Percentiles rank a stretch among this genome's conserved stretches.
phyloP scores from a whole-genome alignment of 129 eudicot species.

The Oenanthe sinensis region DNA sequence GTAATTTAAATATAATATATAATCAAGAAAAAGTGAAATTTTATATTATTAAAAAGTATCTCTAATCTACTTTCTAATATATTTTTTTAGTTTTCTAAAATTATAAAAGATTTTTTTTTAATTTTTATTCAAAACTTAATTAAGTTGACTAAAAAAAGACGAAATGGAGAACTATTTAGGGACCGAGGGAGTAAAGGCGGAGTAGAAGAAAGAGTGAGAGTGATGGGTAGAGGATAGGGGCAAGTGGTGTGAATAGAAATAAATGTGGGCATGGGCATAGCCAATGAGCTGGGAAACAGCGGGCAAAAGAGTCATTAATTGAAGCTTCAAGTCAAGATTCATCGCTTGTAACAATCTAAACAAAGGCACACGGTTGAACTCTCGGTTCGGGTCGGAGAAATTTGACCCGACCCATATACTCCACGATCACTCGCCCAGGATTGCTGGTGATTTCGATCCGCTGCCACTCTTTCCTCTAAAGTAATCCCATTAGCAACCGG shows the following conservation, averaged over 20 bases:
- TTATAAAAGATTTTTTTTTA: too few relatives aligned
- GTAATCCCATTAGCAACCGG: conserved; percentile 50
- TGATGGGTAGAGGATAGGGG: neutral
- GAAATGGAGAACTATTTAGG: too few relatives aligned
- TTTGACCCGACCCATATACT: neutral
- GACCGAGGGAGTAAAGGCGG: too few relatives aligned
- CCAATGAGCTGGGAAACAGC: neutral
- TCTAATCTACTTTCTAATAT: too few relatives aligned
- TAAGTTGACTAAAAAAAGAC: too few relatives aligned
- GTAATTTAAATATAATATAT: too few relatives aligned
- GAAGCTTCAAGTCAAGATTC: conserved; percentile 36
- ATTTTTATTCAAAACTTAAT: too few relatives aligned
- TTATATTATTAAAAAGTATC: too few relatives aligned
- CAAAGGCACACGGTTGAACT: conserved; percentile 35
- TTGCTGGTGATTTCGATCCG: conserved; percentile 30
- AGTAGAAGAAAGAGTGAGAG: neutral
- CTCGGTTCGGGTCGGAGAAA: neutral
- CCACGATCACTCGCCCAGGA: conserved; percentile 24
- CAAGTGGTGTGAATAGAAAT: conserved; percentile 1
- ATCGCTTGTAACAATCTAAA: conserved; percentile 57
- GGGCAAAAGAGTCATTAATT: conserved; percentile 1
- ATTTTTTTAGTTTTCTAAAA: too few relatives aligned
- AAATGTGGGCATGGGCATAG: neutral
- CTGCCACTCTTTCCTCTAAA: conserved; percentile 59
- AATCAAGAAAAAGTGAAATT: too few relatives aligned